A percentile compares a stretch with the other conserved stretches of the same genome.
phyloP scores from a whole-genome alignment of 768 basidiomycete genomes.

The Hydnomerulius pinastri region DNA sequence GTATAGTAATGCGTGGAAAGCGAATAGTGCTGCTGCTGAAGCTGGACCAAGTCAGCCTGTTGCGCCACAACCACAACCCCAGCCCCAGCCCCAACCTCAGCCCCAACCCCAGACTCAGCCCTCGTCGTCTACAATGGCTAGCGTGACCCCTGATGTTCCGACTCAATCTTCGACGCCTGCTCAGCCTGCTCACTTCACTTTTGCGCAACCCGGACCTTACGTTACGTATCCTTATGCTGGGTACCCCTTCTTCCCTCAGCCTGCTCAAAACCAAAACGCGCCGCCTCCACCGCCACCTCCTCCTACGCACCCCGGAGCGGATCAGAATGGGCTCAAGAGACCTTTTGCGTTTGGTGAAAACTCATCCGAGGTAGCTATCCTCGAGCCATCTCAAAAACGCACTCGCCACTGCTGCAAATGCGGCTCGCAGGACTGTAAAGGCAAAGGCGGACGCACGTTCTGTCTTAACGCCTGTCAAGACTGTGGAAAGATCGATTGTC shows the following conservation, averaged over 20 bases:
- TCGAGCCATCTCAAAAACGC: conserved; percentile 52
- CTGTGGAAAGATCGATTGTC: conserved; percentile 79
- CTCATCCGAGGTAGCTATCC: conserved; percentile 27
- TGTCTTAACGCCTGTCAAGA: conserved; percentile 78
- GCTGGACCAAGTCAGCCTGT: conserved; percentile 25
- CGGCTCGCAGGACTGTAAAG: conserved; percentile 79
- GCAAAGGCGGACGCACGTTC: conserved; percentile 75
- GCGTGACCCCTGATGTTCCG: conserved; percentile 18
- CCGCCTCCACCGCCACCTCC: conserved; percentile 16
- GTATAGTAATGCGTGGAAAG: conserved; percentile 64
- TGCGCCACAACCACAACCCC: conserved; percentile 22
- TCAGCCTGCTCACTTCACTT: conserved; percentile 32
- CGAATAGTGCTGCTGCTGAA: conserved; percentile 48
- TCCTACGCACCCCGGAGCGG: conserved; percentile 25
- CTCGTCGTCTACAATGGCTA: conserved; percentile 22
- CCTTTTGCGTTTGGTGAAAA: conserved; percentile 29
- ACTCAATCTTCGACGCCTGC: conserved; percentile 21
- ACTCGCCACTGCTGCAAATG: conserved; percentile 84
- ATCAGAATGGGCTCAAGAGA: conserved; percentile 31
- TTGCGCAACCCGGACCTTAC: conserved; percentile 33
- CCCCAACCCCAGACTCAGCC: conserved; percentile 20
- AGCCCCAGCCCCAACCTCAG: conserved; percentile 21
- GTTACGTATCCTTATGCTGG: conserved; percentile 38
- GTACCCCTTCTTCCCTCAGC: conserved; percentile 35
- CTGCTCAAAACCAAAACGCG: conserved; percentile 21